These are phyloP conservation scores for Albifimbria verrucaria DNA, from an alignment of 2,329 filamentous ascomycete genomes.

Conservation along the genomic window DNA sequence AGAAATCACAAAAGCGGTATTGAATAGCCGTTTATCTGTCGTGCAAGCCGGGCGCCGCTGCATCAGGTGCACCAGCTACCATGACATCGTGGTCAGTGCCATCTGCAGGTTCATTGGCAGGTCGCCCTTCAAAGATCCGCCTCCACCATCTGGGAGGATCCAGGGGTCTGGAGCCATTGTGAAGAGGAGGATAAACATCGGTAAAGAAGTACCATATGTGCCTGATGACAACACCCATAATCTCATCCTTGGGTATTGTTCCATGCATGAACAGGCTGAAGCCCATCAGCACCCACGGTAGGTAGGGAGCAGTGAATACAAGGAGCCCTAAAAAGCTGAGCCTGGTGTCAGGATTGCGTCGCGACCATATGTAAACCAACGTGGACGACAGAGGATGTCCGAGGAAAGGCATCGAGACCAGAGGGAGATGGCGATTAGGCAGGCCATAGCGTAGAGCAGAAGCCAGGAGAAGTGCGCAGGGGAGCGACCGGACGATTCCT, in stretches of 20 bases:
- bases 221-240: conserved; percentile 90
- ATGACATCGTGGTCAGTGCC: conserved; percentile 61
- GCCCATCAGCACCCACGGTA: conserved; percentile 92
- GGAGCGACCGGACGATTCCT: conserved; percentile 88
- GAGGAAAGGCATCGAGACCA: conserved; percentile 89
- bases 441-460: conserved; percentile 77
- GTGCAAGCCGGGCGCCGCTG: conserved; percentile 19
- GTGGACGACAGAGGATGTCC: conserved; percentile 92
- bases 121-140: conserved; percentile 69
- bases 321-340: conserved; percentile 86
- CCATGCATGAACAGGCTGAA: conserved; percentile 92
- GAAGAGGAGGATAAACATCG: conserved; percentile 90
- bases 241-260: conserved; percentile 88
- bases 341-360: conserved; percentile 87
- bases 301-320: conserved; percentile 88
- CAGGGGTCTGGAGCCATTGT: conserved; percentile 78
- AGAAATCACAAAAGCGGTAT: too few species aligned
- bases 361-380: conserved; percentile 96
- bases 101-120: conserved; percentile 44
- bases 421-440: conserved; percentile 79
- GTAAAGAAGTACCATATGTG: conserved; percentile 98
- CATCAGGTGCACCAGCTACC: conserved; percentile 46
- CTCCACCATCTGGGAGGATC: conserved; percentile 92
- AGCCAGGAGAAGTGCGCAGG: conserved; percentile 96
- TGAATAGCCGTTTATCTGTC: too few species aligned